Evolutionary conservation across 2,329 filamentous ascomycete species (phyloP), one percentile per base, ranked within the genome.

Genomic region (Neoarthrinium moseri): DNA sequence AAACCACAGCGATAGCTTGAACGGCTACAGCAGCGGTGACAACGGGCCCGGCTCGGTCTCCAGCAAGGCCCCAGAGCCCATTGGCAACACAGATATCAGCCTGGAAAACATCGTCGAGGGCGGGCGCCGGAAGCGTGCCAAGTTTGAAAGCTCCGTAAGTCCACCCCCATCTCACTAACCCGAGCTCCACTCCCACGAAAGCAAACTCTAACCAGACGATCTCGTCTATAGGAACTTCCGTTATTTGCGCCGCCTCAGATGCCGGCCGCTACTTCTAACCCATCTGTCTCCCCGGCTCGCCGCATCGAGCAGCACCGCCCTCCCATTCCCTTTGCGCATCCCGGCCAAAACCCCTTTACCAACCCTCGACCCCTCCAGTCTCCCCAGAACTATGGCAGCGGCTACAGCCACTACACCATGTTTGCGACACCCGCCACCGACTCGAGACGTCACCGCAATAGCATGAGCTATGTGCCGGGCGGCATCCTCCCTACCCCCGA

Each of bases 91-190:
- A 13, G 94, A 99, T 58, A 99, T 99, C 62, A 97, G 92, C 65
- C 83, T 96, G 56, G 91, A 96, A 58, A 99, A 99, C 65, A 97
- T 99, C 67, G 88, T 99, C 51, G 92, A 97, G 70, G 94, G 95
- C 62, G 91, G 92, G 56, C 86, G 94, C 68, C 86, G 94, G 64
- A 96, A 97, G 76, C 84, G 91, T 62, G 89, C 92, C 59, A 96
- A 96, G 70, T 87, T 87, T 72, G 92, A 97, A 68, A 97, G 92
- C 74, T 96, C 92, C 70, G 92, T 97, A 86, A 84, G 92, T 78
- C 30, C 15, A 39, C n/a, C 47, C 30, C 15, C 42, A 37, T 35
- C 21, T 13, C 47, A 48, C 23, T 35, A 47, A 37, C 44, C 37
- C 15, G 11, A 23, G 37, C 47, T 49, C 48, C 43, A 52, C 49